Evolutionary conservation across 768 basidiomycete genomes (phyloP).

Genomic region (Amanita rubescens): DNA sequence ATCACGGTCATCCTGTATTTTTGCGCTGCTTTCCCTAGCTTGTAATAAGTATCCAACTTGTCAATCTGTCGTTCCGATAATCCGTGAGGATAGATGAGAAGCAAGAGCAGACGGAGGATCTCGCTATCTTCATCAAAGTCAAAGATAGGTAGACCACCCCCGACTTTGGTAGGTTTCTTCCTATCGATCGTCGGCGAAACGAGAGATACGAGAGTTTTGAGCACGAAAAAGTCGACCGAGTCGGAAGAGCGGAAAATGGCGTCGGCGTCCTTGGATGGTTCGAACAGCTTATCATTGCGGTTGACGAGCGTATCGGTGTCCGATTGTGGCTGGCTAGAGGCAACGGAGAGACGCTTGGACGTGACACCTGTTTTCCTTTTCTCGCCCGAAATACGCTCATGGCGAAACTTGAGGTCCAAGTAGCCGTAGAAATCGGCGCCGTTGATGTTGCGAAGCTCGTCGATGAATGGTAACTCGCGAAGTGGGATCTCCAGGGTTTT

Average conservation of each 20-base stretch:
- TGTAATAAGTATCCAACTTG: not conserved
- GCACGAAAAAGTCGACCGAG: conserved; percentile 23
- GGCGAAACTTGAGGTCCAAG: not conserved
- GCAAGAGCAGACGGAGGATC: not conserved
- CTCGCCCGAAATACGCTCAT: not conserved
- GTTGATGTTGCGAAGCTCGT: conserved; percentile 1
- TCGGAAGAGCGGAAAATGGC: conserved; percentile 21
- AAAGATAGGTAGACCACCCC: not conserved
- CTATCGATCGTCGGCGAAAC: conserved; percentile 23
- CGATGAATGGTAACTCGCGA: not conserved
- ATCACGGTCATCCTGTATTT: not conserved
- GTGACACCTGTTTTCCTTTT: not conserved
- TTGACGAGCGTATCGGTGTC: not conserved
- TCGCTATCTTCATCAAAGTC: not conserved
- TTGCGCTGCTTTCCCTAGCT: not conserved
- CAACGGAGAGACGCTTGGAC: not conserved
- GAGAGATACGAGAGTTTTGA: conserved; percentile 19
- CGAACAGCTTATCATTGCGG: not conserved
- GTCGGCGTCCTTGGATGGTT: conserved; percentile 11
- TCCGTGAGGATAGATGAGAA: not conserved
- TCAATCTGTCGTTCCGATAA: not conserved
- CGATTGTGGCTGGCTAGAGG: not conserved
- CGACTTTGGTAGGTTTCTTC: conserved; percentile 14
- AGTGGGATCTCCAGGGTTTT: not conserved
- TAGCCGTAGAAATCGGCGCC: not conserved